phyloP scores from a whole-genome alignment of 2,329 filamentous ascomycete species.

The Fusarium zealandicum region DNA sequence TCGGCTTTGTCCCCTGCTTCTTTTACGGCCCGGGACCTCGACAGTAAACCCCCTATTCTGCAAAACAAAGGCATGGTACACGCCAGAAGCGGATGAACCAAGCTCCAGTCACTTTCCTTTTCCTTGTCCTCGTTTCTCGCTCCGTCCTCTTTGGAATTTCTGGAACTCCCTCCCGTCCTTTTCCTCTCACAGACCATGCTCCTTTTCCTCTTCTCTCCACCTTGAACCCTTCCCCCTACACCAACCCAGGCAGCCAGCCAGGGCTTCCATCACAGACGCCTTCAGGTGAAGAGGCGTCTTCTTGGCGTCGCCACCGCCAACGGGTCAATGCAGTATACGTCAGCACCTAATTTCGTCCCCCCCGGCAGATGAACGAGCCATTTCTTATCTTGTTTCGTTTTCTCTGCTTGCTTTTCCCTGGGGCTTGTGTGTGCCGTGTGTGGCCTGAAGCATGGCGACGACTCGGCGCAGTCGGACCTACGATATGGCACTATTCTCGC shows the following conservation, averaged over 20 bases:
- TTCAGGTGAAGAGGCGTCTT: not conserved
- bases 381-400: constrained; percentile 11
- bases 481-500: too few relatives aligned
- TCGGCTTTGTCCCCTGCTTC: constrained; percentile 11
- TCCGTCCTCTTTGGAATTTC: not conserved
- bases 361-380: not conserved
- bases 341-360: constrained; percentile 38
- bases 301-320: constrained; percentile 4
- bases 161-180: constrained; percentile 6
- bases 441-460: constrained; percentile 3
- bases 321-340: constrained; percentile 24
- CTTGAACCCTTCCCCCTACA: constrained; percentile 18
- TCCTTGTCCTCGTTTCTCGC: too few relatives aligned
- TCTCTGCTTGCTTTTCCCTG: not conserved
- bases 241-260: constrained; percentile 11
- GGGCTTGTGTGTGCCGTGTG: constrained; percentile 6
- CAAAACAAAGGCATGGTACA: not conserved
- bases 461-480: too few relatives aligned
- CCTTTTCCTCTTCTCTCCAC: constrained; percentile 21
- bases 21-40: not conserved
- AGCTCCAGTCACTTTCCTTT: not conserved
- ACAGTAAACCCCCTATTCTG: not conserved
- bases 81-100: not conserved
- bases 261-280: constrained; percentile 5
- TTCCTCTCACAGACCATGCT: not conserved